Conservation (phyloP, 148 eudicot genomes). For the Fallopia convolvulus region DNA sequence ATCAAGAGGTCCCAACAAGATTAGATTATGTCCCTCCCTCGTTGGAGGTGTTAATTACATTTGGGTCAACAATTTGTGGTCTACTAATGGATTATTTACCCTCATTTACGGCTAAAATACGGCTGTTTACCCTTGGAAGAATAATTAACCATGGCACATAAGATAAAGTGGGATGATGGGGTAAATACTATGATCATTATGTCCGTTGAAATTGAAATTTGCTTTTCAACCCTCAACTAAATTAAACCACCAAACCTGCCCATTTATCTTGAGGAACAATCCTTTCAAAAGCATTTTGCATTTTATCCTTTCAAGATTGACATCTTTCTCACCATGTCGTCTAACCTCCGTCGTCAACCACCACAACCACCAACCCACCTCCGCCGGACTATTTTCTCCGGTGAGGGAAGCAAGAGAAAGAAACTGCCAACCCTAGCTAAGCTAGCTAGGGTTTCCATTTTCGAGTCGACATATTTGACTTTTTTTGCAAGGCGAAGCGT, state of each 20-base stretch:
- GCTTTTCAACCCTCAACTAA: background rate
- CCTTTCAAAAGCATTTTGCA: background rate
- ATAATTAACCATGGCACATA: background rate
- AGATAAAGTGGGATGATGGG: background rate
- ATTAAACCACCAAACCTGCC: background rate
- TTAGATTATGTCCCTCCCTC: too few relatives aligned
- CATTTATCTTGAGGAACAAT: background rate
- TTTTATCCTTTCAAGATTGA: background rate
- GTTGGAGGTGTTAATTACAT: too few relatives aligned
- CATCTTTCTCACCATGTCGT: background rate
- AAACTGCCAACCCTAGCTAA: background rate
- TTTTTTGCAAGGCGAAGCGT: too few relatives aligned
- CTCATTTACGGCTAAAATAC: too few relatives aligned
- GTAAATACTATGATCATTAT: background rate
- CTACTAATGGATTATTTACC: too few relatives aligned
- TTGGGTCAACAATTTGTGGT: too few relatives aligned
- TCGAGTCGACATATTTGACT: background rate
- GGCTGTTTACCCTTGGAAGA: too few relatives aligned
- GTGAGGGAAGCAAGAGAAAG: too few relatives aligned
- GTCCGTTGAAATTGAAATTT: background rate
- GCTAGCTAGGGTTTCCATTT: background rate
- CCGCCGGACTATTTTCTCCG: too few relatives aligned
- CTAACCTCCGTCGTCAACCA: too few relatives aligned
- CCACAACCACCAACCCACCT: too few relatives aligned
- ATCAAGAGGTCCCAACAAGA: too few relatives aligned